Evolutionary conservation across 306 rosid species (phyloP).

Genomic region (Dryas alaskensis): DNA sequence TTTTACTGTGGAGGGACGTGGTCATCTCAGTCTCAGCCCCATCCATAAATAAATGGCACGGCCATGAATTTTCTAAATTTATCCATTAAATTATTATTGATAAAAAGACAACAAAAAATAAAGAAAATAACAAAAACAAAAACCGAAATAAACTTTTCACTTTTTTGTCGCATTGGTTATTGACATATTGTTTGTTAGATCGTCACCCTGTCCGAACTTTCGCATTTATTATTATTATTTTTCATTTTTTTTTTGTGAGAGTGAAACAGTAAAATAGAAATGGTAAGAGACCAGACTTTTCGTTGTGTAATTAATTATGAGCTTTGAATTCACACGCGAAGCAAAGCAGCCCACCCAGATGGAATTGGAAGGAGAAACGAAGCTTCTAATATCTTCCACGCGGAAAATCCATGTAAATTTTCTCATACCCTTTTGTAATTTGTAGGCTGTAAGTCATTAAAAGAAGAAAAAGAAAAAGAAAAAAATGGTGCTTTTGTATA

Average conservation of each 20-base stretch:
- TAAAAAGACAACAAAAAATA: neutral
- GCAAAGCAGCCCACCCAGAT: constrained; percentile 3
- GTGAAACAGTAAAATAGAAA: neutral
- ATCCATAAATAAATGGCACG: neutral
- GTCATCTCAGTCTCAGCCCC: neutral
- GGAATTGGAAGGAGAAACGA: constrained; percentile 6
- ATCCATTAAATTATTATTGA: neutral
- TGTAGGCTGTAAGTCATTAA: neutral
- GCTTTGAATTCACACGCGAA: constrained; percentile 18
- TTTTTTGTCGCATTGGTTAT: constrained; percentile 3
- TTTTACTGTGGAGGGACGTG: neutral
- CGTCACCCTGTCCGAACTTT: constrained; percentile 5
- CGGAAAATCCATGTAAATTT: constrained; percentile 18
- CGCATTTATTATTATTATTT: constrained; percentile 11
- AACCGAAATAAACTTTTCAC: neutral
- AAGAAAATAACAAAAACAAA: neutral
- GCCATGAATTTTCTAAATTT: neutral
- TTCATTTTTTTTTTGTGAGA: neutral
- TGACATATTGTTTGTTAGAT: neutral
- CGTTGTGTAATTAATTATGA: neutral
- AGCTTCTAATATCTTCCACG: constrained; percentile 20
- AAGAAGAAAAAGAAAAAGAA: neutral
- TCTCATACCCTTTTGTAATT: constrained; percentile 6
- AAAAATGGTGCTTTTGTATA: neutral
- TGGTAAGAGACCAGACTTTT: neutral